Evolutionary conservation across 148 eudicot genomes (phyloP).

Genomic region (Dianthus caryophyllus): DNA sequence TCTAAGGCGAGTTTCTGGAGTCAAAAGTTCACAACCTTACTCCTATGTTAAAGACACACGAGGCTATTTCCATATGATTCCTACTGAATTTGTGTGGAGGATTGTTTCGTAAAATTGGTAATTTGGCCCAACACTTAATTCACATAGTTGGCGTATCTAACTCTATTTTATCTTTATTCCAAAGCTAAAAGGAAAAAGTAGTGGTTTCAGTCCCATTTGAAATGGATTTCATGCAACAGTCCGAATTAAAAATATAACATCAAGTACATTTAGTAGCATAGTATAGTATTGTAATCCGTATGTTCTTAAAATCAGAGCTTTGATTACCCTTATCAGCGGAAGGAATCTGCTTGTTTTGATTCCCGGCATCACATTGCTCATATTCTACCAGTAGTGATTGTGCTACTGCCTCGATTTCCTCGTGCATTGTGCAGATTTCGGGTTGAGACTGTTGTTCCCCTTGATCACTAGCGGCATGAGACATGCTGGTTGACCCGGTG

Average conservation of each 20-base stretch:
- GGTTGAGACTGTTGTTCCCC: slow-evolving; percentile 43
- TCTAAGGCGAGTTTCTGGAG: too few relatives aligned
- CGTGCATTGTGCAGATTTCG: slow-evolving; percentile 42
- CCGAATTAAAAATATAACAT: not conserved
- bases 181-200: too few relatives aligned
- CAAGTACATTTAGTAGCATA: not conserved
- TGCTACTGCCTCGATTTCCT: slow-evolving; percentile 34
- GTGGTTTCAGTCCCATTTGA: too few relatives aligned
- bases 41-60: too few relatives aligned
- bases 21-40: too few relatives aligned
- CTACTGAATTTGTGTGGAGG: too few relatives aligned
- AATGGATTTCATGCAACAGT: too few relatives aligned
- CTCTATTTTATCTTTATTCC: too few relatives aligned
- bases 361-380: slow-evolving; percentile 27
- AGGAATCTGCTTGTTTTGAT: slow-evolving; percentile 29
- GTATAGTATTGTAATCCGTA: not conserved
- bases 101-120: too few relatives aligned
- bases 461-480: slow-evolving; percentile 43
- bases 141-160: too few relatives aligned
- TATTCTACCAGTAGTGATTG: slow-evolving; percentile 34
- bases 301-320: not conserved
- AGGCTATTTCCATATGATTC: too few relatives aligned
- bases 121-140: too few relatives aligned
- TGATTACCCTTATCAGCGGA: slow-evolving; percentile 15
- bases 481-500: slow-evolving; percentile 57